phyloP scores from a whole-genome alignment of 2,329 filamentous ascomycete species.

The Ceratocystis albifundus region DNA sequence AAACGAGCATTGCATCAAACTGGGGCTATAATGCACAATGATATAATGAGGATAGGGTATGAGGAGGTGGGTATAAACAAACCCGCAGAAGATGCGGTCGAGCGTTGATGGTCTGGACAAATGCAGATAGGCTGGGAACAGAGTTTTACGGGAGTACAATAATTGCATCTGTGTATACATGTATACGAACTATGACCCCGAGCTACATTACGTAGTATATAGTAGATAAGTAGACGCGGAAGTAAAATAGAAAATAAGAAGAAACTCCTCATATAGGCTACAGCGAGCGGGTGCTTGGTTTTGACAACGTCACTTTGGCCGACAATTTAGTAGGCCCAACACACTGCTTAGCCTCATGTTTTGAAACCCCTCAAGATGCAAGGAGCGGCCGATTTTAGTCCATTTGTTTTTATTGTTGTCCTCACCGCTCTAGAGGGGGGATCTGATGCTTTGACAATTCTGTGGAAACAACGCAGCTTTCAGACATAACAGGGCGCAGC shows the following conservation, averaged over 20 bases:
- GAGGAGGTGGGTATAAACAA: no score
- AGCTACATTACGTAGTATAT: not conserved
- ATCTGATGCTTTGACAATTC: not conserved
- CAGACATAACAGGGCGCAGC: not conserved
- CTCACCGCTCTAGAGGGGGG: not conserved
- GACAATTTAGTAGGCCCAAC: no score
- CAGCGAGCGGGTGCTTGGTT: not conserved
- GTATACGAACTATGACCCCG: not conserved
- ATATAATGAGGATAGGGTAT: not conserved
- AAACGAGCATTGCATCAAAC: not conserved
- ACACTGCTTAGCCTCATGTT: not conserved
- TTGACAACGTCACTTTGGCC: not conserved
- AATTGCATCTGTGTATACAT: not conserved
- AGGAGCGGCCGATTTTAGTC: not conserved
- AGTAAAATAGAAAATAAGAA: not conserved
- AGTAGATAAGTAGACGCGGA: not conserved
- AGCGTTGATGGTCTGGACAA: not conserved
- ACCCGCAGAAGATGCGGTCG: no score
- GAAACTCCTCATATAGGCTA: not conserved
- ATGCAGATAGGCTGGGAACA: not conserved
- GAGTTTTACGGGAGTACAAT: not conserved
- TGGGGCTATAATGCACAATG: not conserved
- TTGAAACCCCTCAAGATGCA: not conserved
- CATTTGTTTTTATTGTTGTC: not conserved
- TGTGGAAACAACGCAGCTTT: slow-evolving; percentile 1